Conservation (phyloP, 495 filamentous ascomycete species). For the Penicillium lividum region DNA sequence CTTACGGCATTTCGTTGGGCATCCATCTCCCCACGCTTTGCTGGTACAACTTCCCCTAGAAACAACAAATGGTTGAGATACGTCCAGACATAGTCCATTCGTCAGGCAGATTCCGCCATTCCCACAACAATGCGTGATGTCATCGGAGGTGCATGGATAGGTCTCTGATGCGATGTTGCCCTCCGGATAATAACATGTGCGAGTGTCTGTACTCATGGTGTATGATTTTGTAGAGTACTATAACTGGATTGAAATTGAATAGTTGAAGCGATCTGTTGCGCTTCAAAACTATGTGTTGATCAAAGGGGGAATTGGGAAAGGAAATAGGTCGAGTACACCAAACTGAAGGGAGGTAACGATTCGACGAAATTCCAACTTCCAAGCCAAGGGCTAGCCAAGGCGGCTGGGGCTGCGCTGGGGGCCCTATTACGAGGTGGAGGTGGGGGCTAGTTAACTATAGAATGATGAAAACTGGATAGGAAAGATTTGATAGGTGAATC, state of each 20-base stretch:
- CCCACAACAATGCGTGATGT: slow-evolving; percentile 19
- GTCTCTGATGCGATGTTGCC: slow-evolving; percentile 1
- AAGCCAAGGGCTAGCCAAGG: too few species aligned
- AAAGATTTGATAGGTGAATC: neutral
- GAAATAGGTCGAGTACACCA: too few species aligned
- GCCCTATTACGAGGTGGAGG: too few species aligned
- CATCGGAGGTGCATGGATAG: slow-evolving; percentile 18
- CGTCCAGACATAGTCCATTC: slow-evolving; percentile 24
- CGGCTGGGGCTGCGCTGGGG: too few species aligned
- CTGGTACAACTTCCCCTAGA: slow-evolving; percentile 21
- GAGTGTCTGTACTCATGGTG: slow-evolving; percentile 14
- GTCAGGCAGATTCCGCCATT: slow-evolving; percentile 16
- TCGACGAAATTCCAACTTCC: too few species aligned
- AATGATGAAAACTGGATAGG: too few species aligned
- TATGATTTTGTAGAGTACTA: neutral
- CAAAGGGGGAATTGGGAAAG: neutral
- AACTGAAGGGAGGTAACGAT: too few species aligned
- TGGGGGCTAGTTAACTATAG: too few species aligned
- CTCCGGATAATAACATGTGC: slow-evolving; percentile 23
- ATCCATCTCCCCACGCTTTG: slow-evolving; percentile 18
- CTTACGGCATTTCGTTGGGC: slow-evolving; percentile 22
- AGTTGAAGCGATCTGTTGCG: too few species aligned
- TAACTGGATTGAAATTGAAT: neutral
- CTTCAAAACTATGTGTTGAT: too few species aligned
- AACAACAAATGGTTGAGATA: slow-evolving; percentile 17